These are phyloP conservation scores for Aspergillus ochraceus DNA, from an alignment of 2,329 filamentous ascomycete species.

Conservation along the genomic window DNA sequence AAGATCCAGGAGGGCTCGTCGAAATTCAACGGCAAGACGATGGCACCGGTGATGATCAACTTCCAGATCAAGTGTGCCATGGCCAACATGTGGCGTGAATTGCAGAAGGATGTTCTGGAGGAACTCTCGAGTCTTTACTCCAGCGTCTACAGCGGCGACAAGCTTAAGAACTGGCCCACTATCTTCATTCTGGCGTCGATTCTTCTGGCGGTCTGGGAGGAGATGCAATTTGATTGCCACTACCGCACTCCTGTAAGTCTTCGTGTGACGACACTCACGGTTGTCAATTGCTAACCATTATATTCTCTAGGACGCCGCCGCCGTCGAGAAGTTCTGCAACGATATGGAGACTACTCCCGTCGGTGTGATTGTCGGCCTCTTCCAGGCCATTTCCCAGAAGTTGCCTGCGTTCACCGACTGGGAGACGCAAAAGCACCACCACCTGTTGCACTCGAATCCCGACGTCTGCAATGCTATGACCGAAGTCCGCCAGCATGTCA, in stretches of 20 bases:
- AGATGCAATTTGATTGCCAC: slow-evolving; percentile 98
- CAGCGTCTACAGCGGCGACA: slow-evolving; percentile 96
- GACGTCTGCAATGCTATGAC: slow-evolving; percentile 96
- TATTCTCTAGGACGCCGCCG: slow-evolving; percentile 61
- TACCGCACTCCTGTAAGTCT: slow-evolving; percentile 71
- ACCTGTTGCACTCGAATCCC: slow-evolving; percentile 84
- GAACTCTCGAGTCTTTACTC: slow-evolving; percentile 91
- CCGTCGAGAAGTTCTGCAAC: slow-evolving; percentile 89
- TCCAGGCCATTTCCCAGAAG: slow-evolving; percentile 97
- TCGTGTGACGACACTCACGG: background rate
- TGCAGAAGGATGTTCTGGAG: slow-evolving; percentile 93
- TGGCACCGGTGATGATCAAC: slow-evolving; percentile 98
- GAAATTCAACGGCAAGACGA: slow-evolving; percentile 84
- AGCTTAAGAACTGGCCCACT: slow-evolving; percentile 97
- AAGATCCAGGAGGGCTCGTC: slow-evolving; percentile 84
- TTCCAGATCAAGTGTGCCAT: slow-evolving; percentile 98
- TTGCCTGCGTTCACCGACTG: slow-evolving; percentile 89
- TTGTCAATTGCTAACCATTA: slow-evolving; percentile 4
- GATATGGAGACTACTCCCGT: slow-evolving; percentile 97
- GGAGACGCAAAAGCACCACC: slow-evolving; percentile 88
- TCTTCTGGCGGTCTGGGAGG: slow-evolving; percentile 91
- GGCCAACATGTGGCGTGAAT: slow-evolving; percentile 96
- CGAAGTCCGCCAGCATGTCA: slow-evolving; percentile 87
- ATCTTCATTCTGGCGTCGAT: slow-evolving; percentile 97
- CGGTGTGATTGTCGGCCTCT: slow-evolving; percentile 92